Base-by-base conservation (phyloP, 1,139 yeast genomes). In the Candida smagusa region DNA sequence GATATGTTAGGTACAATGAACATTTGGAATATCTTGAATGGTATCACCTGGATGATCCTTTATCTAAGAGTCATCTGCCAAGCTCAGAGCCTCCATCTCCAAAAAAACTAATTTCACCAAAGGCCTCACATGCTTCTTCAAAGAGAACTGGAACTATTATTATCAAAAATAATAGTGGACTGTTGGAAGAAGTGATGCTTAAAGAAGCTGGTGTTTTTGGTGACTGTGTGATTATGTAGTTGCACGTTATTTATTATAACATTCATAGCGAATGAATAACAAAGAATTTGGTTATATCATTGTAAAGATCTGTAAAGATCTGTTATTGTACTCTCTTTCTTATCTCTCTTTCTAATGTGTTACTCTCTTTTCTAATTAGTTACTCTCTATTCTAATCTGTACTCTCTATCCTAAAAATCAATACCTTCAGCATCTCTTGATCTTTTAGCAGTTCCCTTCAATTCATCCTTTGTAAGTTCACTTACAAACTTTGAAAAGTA, bases 401-500 rank as follows among this genome's bases (percentile, higher is more conserved):
- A n/a, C n/a, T n/a, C n/a, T n/a, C n/a, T n/a, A n/a, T n/a, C n/a
- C n/a, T n/a, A 65, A 47, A 65, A 66, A 6, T 45, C 49, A 11
- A 41, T 28, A 13, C 38, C 37, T 22, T 47, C 64, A 9, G 60
- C 57, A 40, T 69, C 74, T 49, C 74, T 63, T 39, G 67, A 69
- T 58, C 83, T 65, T 53, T 77, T 75, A 6, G 59, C 54, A 3
- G 40, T 39, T 2, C 59, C 65, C 32, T 68, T 65, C 41, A 74
- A 52, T 51, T 84, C 90, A 13, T 76, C 79, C 45, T 75, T 77
- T 25, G 80, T 56, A 40, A 89, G 61, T 1, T 59, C 64, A 37
- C 64, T 66, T 9, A 87, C 94, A 59, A 79, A 85, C 36, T 65
- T 66, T 28, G 77, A 74, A 59, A 90, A 92, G 43, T 73, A 65